A percentile compares a stretch with the other conserved stretches of the same genome.
These are phyloP conservation scores for Pezicula carpinea DNA, from an alignment of 2,329 filamentous ascomycete species.

Conservation along the genomic window DNA sequence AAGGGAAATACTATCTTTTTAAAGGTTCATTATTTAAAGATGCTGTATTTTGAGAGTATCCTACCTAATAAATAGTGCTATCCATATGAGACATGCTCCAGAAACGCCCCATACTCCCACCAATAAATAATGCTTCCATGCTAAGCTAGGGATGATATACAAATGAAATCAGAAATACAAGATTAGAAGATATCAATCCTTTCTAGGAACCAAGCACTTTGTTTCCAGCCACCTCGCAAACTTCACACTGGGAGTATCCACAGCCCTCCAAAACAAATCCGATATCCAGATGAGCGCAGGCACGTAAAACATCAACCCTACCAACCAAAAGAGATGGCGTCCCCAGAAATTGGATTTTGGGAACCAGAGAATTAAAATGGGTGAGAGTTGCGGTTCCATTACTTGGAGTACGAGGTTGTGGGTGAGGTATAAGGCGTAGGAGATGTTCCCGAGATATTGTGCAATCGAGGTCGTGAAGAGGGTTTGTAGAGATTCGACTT, in stretches of 20 bases:
- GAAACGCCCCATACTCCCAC: no score
- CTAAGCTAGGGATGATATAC: not conserved
- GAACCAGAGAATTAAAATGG: slow-evolving; percentile 13
- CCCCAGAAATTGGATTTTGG: slow-evolving; percentile 17
- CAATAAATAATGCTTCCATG: not conserved
- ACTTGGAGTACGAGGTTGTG: slow-evolving; percentile 45
- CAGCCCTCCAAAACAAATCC: slow-evolving; percentile 53
- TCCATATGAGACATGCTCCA: no score
- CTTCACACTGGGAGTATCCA: slow-evolving; percentile 47
- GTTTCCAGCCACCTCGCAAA: slow-evolving; percentile 43
- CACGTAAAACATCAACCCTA: slow-evolving; percentile 35
- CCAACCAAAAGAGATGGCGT: slow-evolving; percentile 28
- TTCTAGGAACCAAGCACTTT: slow-evolving; percentile 21
- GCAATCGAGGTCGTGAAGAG: slow-evolving; percentile 43
- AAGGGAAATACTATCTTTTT: no score
- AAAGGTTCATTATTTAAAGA: no score
- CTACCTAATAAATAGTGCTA: no score
- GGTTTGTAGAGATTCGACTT: slow-evolving; percentile 32
- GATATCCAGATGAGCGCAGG: slow-evolving; percentile 46
- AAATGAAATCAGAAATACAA: no score
- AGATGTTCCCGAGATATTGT: slow-evolving; percentile 53
- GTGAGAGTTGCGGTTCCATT: slow-evolving; percentile 21
- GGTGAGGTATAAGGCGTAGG: slow-evolving; percentile 54
- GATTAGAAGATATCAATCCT: slow-evolving; percentile 5
- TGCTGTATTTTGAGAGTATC: no score